Base-by-base conservation (phyloP, 345 rosid species). In the Gossypium australe region DNA sequence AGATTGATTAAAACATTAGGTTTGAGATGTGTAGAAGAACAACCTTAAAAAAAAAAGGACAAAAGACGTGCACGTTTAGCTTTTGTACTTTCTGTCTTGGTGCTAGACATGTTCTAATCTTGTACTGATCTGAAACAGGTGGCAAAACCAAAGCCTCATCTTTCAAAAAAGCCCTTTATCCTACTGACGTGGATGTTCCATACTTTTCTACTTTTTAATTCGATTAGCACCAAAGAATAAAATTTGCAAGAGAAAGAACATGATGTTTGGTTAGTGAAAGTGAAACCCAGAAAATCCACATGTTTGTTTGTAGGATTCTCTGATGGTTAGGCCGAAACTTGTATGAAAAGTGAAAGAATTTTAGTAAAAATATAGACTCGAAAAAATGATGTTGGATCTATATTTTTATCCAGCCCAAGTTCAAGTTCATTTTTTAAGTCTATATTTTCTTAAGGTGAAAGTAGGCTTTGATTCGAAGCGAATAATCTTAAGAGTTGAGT, bases 361-460 rank as follows among this genome's bases (percentile, higher is more conserved):
- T 29, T 5, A 0, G 0, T 29, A 29, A 29, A 29, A 29, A 29
- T 29, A 29, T 29, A 4, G 1, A 0, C 0, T 0, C 1, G 1
- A n/a, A 29, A 29, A 29, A 29, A 4, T 29, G 0, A 29, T 0
- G 0, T 29, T 29, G 0, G 38, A 29, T 29, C 0, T 29, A 4
- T 29, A 4, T 29, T 29, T 29, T 29, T 4, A 29, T 29, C 0
- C 0, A 29, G 5, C 0, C 6, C 0, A 34, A 34, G 0, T 0
- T 34, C 0, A 29, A 29, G 34, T 29, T 29, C 3, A 29, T 29
- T 3, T 29, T 29, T 3, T 0, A 0, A 0, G 34, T 3, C 4
- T 29, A 3, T 29, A 29, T 29, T 29, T 29, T 3, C 1, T 29
- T 0, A 34, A 4, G 6, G 0, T 34, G 6, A 34, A 4, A 4